Conservation (phyloP, 192 early-diverging fungal genomes). For the Jimgerdemannia flammicorona region DNA sequence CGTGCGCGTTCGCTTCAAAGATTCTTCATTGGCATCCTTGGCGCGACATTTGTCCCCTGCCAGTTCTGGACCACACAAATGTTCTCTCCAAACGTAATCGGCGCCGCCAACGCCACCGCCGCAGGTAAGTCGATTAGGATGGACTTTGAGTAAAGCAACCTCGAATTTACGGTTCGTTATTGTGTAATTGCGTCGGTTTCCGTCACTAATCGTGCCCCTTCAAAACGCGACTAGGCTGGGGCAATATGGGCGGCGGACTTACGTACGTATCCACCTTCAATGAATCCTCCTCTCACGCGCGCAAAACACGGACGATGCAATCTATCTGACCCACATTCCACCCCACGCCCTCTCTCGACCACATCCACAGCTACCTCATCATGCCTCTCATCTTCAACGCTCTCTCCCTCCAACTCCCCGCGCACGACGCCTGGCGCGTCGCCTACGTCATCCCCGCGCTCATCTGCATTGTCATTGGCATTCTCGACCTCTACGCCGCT, state of each 20-base stretch:
- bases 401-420: neutral
- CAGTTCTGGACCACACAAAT: conserved; percentile 67
- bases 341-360: too few relatives aligned
- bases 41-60: conserved; percentile 67
- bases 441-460: conserved; percentile 35
- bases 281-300: too few relatives aligned
- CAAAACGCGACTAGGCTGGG: conserved; percentile 29
- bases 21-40: conserved; percentile 56
- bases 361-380: conserved; percentile 36
- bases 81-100: conserved; percentile 53
- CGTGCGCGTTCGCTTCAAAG: too few relatives aligned
- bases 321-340: too few relatives aligned
- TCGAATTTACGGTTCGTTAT: too few relatives aligned
- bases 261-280: conserved; percentile 24
- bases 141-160: too few relatives aligned
- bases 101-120: conserved; percentile 62
- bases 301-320: too few relatives aligned
- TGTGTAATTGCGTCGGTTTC: too few relatives aligned
- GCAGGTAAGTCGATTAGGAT: conserved; percentile 31
- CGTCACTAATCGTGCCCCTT: too few relatives aligned
- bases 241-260: conserved; percentile 63
- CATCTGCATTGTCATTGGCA: conserved; percentile 30
- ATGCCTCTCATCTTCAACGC: conserved; percentile 39
- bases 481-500: conserved; percentile 25
- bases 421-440: conserved; percentile 42